Base-by-base conservation (phyloP, 805 yeast species). In the Candida boleticola region DNA sequence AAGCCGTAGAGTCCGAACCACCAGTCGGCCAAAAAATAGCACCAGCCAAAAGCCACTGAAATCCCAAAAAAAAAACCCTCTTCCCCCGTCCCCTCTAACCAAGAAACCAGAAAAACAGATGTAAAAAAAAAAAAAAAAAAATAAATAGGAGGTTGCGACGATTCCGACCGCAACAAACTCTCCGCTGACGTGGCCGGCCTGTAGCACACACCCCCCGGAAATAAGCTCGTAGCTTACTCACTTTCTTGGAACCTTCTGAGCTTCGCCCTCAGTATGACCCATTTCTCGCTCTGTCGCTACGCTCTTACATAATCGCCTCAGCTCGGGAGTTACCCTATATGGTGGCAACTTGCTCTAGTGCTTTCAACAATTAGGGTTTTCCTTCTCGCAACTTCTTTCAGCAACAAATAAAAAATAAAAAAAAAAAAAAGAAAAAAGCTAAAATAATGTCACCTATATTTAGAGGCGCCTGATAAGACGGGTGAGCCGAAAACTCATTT, bases 1-100 rank as follows among this genome's bases (percentile, higher is more conserved):
- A 32, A 33, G 36, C 36, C 34, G 34, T 30, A 21, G 34, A 13
- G 34, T 16, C 31, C 31, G 31, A 29, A 29, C 31, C n/a, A n/a
- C n/a, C n/a, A 29, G 14, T 29, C 31, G 31, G 31, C 31, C 31
- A 6, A 7, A 29, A 29, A 29, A 13, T 17, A n/a, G n/a, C n/a
- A n/a, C n/a, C n/a, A n/a, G n/a, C n/a, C n/a, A n/a, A n/a, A n/a
- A n/a, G n/a, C 32, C 32, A 29, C 18, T 29, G 18, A 10, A 14
- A 29, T 6, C 5, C 5, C 6, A 29, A 29, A 29, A 29, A 29
- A 29, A 17, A 32, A 32, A 32, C 10, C 27, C 27, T 7, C 27
- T 7, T 23, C 27, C 27, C 27, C 27, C 27, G 11, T 23, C 11
- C 27, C 7, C 27, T 23, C 27, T 11, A 11, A 7, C 27, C 10